Evolutionary conservation across 1,139 yeast species (phyloP), one percentile per base, ranked within the genome.

Genomic region (Suhomyces kunorum): DNA sequence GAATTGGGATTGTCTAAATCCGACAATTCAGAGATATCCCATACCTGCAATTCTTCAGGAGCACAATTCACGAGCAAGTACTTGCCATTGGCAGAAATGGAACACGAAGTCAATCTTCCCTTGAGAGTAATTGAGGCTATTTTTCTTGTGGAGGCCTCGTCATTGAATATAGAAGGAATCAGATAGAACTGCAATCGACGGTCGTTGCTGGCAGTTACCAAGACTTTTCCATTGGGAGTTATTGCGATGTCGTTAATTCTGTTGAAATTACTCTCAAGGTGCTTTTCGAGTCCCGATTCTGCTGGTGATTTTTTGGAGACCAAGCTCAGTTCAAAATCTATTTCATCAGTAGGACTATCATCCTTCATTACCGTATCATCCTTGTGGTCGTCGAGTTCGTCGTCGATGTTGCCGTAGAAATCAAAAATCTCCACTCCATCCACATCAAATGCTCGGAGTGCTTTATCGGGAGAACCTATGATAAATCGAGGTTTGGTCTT

Each of bases 41-140:
- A 88, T 6, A 88, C 66, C 53, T 87, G 94, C 13, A 89, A 62
- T 54, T 85, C 94, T 50, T 85, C 89, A 0, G 89, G 86, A n/a
- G 81, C 79, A 12, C 83, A 74, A 51, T 81, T 84, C 24, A 87
- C 71, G 28, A 88, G 60, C 5, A 84, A 68, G 70, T 60, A 62
- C 66, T 78, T 64, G 47, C 76, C 76, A 50, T 59, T 63, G 12
- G 58, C 54, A 8, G 74, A 66, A 1, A 70, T 55, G 1, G 71
- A 63, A 47, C 76, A 70, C 3, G 75, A 68, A 0, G 74, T 68
- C 28, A 71, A 51, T 31, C 71, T 55, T 3, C 74, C 75, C 39
- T 57, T 58, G 17, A 71, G 51, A 12, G 55, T 61, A 12, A 71
- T 56, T 32, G 64, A 58, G 0, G 72, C 68, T 11, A 71, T 46